Base-by-base conservation (phyloP, 2,329 filamentous ascomycete species). In the Colletotrichum shisoi region DNA sequence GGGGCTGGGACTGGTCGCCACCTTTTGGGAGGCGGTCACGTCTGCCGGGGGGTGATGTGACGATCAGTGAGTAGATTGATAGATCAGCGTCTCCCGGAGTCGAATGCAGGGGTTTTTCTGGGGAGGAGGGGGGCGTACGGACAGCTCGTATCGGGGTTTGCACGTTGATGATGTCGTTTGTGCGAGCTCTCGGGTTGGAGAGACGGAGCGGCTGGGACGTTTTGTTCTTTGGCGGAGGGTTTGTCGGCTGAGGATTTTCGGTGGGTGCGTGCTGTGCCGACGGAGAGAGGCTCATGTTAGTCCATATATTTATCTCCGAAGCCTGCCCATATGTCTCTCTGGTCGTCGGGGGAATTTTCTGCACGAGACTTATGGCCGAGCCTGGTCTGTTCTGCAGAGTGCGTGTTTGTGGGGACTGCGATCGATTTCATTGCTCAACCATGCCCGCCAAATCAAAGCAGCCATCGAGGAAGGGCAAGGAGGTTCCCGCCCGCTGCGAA, bases 381-480 rank as follows among this genome's bases (percentile, higher is more conserved):
- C 2, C 27, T 1, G 27, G 27, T 8, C 27, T 31, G 27, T 31
- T 9, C 31, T 34, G 31, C 31, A 34, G 31, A 34, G 31, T 9
- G 7, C 9, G 4, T 7, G 7, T 21, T 12, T 7, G 31, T 13
- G 31, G 11, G 12, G 34, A 37, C 9, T 34, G 31, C 4, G 11
- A 17, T 8, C 42, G 13, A 9, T 31, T 12, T 42, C 39, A 46
- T 21, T n/a, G 15, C n/a, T 13, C 48, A 34, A 39, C 1, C 27
- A 70, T 70, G 69, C 51, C 67, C 37, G 44, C 56, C 19, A 44
- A 13, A 42, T 63, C 40, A 5, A 62, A 24, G 27, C 62, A 57
- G 13, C 46, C 64, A 7, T 48, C 64, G 4, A 49, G 24, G 6
- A 70, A 68, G 11, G 56, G 52, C 39, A 70, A 70, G 61, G 65